Evolutionary conservation across 495 filamentous ascomycete genomes (phyloP).

Genomic region (Neurospora sp.): DNA sequence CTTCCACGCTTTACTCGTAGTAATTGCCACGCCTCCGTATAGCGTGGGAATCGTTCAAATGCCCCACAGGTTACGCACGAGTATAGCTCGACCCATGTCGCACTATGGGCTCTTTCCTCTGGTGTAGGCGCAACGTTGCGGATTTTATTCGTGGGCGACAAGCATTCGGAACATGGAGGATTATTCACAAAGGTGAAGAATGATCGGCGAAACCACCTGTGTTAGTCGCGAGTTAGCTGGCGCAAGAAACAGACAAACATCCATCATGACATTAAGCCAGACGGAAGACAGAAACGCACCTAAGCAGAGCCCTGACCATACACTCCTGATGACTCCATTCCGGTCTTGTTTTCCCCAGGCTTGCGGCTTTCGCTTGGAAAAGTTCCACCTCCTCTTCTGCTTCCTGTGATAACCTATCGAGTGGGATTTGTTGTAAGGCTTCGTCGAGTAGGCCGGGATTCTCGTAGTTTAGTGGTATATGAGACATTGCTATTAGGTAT

Average conservation of each 20-base stretch:
- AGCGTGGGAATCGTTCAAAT: constrained; percentile 86
- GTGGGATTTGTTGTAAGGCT: constrained; percentile 71
- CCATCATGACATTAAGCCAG: not conserved
- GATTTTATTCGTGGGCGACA: constrained; percentile 68
- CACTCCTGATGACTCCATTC: constrained; percentile 99
- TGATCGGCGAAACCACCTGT: constrained; percentile 86
- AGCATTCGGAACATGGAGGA: constrained; percentile 70
- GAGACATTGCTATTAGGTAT: constrained; percentile 67
- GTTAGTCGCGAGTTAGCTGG: not conserved
- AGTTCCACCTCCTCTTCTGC: constrained; percentile 90
- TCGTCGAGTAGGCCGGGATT: constrained; percentile 95
- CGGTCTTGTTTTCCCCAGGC: constrained; percentile 65
- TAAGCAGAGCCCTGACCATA: constrained; percentile 80
- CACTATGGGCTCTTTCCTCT: constrained; percentile 82
- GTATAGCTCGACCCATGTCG: constrained; percentile 80
- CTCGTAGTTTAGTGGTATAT: constrained; percentile 85
- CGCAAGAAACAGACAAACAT: constrained; percentile 3
- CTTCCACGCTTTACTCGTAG: constrained; percentile 77
- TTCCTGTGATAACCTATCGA: constrained; percentile 88
- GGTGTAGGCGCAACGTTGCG: constrained; percentile 76
- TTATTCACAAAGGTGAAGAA: constrained; percentile 99
- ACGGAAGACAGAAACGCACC: constrained; percentile 35
- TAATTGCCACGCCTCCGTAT: constrained; percentile 91
- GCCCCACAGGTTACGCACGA: constrained; percentile 56
- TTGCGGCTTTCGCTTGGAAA: constrained; percentile 74